Evolutionary conservation across 805 yeast genomes (phyloP).

Genomic region (Saturnispora mendoncae): DNA sequence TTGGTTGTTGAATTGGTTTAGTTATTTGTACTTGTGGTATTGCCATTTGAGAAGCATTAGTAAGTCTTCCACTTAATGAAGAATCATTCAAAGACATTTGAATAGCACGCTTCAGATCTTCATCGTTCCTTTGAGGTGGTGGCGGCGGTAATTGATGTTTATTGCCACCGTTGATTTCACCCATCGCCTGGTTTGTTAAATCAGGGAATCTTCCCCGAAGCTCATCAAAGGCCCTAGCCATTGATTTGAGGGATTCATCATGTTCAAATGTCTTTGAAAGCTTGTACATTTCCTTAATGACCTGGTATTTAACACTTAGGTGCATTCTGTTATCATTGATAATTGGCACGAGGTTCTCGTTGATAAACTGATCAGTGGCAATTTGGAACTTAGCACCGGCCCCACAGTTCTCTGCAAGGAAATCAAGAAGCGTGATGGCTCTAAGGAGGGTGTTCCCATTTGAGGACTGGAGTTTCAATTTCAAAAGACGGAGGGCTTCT

Average conservation of each 20-base stretch:
- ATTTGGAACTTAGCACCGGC: slow-evolving; percentile 56
- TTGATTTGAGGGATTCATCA: slow-evolving; percentile 71
- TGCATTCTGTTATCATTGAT: slow-evolving; percentile 52
- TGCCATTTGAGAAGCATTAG: slow-evolving; percentile 6
- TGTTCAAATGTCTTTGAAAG: slow-evolving; percentile 51
- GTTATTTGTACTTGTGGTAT: slow-evolving; percentile 5
- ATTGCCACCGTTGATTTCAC: slow-evolving; percentile 22
- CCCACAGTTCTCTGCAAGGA: slow-evolving; percentile 73
- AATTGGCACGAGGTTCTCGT: slow-evolving; percentile 36
- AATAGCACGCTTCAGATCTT: slow-evolving; percentile 67
- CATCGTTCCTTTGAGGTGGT: slow-evolving; percentile 46
- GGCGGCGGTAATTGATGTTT: neutral
- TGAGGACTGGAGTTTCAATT: slow-evolving; percentile 37
- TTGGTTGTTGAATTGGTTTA: slow-evolving; percentile 15
- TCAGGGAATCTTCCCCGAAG: slow-evolving; percentile 35
- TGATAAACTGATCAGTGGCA: slow-evolving; percentile 47
- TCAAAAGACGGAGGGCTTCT: slow-evolving; percentile 38
- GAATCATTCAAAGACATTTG: slow-evolving; percentile 64
- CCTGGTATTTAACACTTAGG: slow-evolving; percentile 51
- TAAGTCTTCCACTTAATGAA: slow-evolving; percentile 12
- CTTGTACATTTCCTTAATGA: slow-evolving; percentile 61
- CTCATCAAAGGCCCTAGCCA: slow-evolving; percentile 51
- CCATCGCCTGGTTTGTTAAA: slow-evolving; percentile 25
- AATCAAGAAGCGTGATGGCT: slow-evolving; percentile 43
- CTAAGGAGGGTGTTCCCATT: slow-evolving; percentile 63